Base-by-base conservation (phyloP, 2,329 filamentous ascomycete genomes). In the Microsporum canis region DNA sequence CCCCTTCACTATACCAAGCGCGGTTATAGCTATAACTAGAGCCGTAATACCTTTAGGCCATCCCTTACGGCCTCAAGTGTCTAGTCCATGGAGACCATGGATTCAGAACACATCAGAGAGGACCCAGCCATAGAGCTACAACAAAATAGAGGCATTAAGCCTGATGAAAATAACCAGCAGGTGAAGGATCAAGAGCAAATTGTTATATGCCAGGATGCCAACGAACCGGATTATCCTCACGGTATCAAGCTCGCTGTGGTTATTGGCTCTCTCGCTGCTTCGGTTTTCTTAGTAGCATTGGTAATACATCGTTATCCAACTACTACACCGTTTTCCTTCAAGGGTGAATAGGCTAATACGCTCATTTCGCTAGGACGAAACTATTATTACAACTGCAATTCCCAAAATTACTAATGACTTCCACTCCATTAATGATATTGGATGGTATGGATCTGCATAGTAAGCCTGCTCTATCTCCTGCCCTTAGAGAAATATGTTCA, bases 361-460 rank as follows among this genome's bases (percentile, higher is more conserved):
- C 17, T 23, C 17, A 45, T 17, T 17, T 12, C 33, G 8, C 7
- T 47, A 29, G 47, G 63, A 64, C 55, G 56, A 60, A 41, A 63
- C 61, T 45, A 73, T 73, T 43, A 68, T 72, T 38, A 68, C 69
- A 41, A 71, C 70, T 5, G 71, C 71, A 5, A 71, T 73, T 38
- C 71, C 71, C 5, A 60, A 63, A 47, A 74, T 74, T 59, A 71
- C 72, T 1, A 63, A 72, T 49, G 64, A 71, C 14, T 74, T 75
- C 60, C 64, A 72, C 56, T 69, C 68, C 27, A 63, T 73, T 5
- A 60, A 60, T 5, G 71, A 74, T 64, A 68, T 74, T 39, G 70
- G 70, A 29, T 74, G 72, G 72, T 74, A 74, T 64, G 71, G 67
- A 3, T 70, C 66, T 14, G 64, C 68, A 6, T 74, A 72, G 60